phyloP scores from a whole-genome alignment of 2,329 filamentous ascomycete genomes.

The Paraconiothyrium brasiliense region DNA sequence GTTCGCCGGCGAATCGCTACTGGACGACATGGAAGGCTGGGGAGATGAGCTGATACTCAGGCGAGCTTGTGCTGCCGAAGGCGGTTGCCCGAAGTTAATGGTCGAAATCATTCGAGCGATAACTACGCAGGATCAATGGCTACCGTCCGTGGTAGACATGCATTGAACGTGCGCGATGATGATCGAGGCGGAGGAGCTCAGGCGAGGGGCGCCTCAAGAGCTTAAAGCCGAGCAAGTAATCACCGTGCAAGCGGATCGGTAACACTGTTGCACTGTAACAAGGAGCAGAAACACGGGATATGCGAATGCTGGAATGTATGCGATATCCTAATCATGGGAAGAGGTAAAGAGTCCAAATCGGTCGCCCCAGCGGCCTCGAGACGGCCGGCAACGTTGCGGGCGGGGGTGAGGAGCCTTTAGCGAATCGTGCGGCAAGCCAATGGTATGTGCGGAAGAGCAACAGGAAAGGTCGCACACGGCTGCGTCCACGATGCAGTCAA shows the following conservation, averaged over 20 bases:
- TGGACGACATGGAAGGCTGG: conserved; percentile 52
- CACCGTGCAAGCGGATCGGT: background rate
- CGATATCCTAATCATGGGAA: conserved; percentile 11
- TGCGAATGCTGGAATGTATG: conserved; percentile 8
- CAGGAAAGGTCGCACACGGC: conserved; percentile 32
- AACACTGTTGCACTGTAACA: background rate
- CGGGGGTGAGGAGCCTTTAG: conserved; percentile 46
- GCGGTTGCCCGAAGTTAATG: conserved; percentile 46
- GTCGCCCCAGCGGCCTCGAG: conserved; percentile 39
- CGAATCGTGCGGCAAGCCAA: conserved; percentile 47
- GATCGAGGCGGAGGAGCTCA: conserved; percentile 4
- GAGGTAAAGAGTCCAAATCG: conserved; percentile 29
- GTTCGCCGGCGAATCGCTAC: conserved; percentile 51
- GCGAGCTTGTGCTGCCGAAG: conserved; percentile 41
- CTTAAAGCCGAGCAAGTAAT: conserved; percentile 8
- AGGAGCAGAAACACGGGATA: background rate
- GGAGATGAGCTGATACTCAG: conserved; percentile 53
- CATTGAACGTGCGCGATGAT: conserved; percentile 34
- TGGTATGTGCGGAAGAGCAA: conserved; percentile 34
- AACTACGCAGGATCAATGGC: conserved; percentile 24
- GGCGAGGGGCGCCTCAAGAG: conserved; percentile 14
- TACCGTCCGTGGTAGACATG: conserved; percentile 30
- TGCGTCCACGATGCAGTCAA: conserved; percentile 17
- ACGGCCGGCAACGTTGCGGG: conserved; percentile 42
- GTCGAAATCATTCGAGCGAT: conserved; percentile 48